Base-by-base conservation (phyloP, 2,329 filamentous ascomycete species). In the Aspergillus sp. region DNA sequence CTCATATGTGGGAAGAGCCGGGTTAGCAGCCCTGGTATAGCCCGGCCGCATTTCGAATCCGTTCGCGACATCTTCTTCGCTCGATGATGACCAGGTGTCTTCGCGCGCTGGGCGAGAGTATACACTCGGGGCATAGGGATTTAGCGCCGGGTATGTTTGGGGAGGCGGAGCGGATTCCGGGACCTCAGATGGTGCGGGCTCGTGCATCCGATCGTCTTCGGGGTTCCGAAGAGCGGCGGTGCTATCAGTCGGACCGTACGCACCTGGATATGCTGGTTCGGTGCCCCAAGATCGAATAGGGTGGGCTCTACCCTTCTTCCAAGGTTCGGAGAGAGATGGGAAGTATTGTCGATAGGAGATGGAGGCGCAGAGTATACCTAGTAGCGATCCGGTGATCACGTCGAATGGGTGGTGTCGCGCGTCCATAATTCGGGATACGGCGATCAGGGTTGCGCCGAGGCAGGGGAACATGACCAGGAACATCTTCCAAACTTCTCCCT, bases 351-450 rank as follows among this genome's bases (percentile, higher is more conserved):
- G 76, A 63, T 85, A 86, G 1, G 82, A 73, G 30, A 76, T 73
- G 71, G 76, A 83, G 8, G 81, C 82, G 39, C 80, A 80, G 32
- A 80, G 62, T 17, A 84, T 74, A 4, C 83, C 83, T 2, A 86
- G 71, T 9, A 81, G 61, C 1, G 79, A 81, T 8, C 83, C 83
- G 12, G 79, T 80, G 41, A 86, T 76, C 30, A 86, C 83, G 62
- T 86, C 83, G 67, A 86, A 85, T 0, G 83, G 82, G 63, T 86
- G 83, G 57, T 86, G 83, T 15, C 83, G 78, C 20, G 83, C 83
- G 63, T 86, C 83, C 83, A 85, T 85, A 56, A 85, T 85, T 44
- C 83, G 80, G 13, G 80, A 81, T 38, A 82, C 80, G 5, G 83
- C 81, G 53, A 86, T 77, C 42, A 85, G 75, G 11, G 78, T 76